These are phyloP conservation scores for Penicillium ucsense DNA, from an alignment of 495 filamentous ascomycete species.

Conservation along the genomic window DNA sequence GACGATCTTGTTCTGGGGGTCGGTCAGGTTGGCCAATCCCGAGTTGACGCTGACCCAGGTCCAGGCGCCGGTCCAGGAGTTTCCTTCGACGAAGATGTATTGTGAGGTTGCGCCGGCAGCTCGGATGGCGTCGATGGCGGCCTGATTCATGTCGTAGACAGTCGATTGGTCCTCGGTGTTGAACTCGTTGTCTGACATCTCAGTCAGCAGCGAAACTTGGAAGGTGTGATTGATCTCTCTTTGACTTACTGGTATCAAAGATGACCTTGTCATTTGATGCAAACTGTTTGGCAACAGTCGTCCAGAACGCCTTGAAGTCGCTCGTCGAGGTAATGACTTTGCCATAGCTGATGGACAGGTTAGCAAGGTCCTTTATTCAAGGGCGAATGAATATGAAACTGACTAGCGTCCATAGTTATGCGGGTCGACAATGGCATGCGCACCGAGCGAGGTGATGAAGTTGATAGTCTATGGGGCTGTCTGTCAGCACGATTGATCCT, in stretches of 20 bases:
- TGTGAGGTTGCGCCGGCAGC: constrained; percentile 55
- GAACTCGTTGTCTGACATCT: constrained; percentile 59
- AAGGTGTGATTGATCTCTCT: neutral
- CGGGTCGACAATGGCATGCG: constrained; percentile 56
- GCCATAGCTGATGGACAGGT: constrained; percentile 37
- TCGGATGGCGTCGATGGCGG: constrained; percentile 62
- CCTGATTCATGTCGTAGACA: constrained; percentile 62
- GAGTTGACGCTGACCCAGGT: constrained; percentile 40
- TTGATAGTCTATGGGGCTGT: constrained; percentile 38
- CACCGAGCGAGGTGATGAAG: constrained; percentile 51
- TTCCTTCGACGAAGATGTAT: constrained; percentile 66
- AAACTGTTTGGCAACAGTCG: constrained; percentile 51
- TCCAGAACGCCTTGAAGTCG: constrained; percentile 55
- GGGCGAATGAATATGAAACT: constrained; percentile 2
- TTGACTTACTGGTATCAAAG: constrained; percentile 38
- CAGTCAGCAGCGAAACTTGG: constrained; percentile 11
- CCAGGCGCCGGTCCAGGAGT: constrained; percentile 57
- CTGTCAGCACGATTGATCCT: neutral
- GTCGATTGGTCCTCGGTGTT: constrained; percentile 60
- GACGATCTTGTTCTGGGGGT: constrained; percentile 52
- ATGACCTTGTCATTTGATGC: constrained; percentile 51
- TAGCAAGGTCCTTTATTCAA: neutral
- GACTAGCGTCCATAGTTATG: constrained; percentile 58
- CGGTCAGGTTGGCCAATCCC: constrained; percentile 48
- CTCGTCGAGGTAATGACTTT: constrained; percentile 53